phyloP scores from a whole-genome alignment of 2,329 filamentous ascomycete species.

The Fusarium albidum region DNA sequence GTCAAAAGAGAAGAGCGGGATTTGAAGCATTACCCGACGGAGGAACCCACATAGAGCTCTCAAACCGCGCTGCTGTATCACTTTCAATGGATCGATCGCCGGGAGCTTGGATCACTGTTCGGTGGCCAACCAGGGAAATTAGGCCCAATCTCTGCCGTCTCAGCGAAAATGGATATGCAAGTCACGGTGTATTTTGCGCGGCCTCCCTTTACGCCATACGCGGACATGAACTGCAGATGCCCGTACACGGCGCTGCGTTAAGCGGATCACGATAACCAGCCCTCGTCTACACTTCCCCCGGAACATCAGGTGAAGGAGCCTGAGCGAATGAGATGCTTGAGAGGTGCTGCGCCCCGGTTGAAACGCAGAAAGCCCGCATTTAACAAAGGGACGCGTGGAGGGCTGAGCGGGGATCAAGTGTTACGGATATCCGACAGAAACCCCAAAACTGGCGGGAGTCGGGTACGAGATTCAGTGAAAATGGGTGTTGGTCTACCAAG shows the following conservation, averaged over 20 bases:
- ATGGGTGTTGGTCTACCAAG: not conserved
- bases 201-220: conserved; percentile 11
- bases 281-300: not conserved
- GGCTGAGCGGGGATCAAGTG: not conserved
- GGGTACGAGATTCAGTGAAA: too few relatives aligned
- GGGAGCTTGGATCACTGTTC: not conserved
- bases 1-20: not conserved
- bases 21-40: not conserved
- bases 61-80: conserved; percentile 5
- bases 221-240: conserved; percentile 8
- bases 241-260: conserved; percentile 7
- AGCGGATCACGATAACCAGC: not conserved
- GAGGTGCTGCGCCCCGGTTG: conserved; percentile 5
- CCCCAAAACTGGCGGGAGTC: conserved; percentile 2
- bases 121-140: conserved; percentile 6
- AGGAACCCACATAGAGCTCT: conserved; percentile 5
- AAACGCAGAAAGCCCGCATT: conserved; percentile 2
- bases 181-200: conserved; percentile 14
- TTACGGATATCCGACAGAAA: not conserved
- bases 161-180: conserved; percentile 1
- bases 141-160: conserved; percentile 7
- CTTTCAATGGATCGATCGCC: conserved; percentile 7
- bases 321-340: too few relatives aligned
- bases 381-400: conserved; percentile 10
- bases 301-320: too few relatives aligned